phyloP scores from a whole-genome alignment of 1,284 basidiomycete species.

The Rhizoctonia solani region DNA sequence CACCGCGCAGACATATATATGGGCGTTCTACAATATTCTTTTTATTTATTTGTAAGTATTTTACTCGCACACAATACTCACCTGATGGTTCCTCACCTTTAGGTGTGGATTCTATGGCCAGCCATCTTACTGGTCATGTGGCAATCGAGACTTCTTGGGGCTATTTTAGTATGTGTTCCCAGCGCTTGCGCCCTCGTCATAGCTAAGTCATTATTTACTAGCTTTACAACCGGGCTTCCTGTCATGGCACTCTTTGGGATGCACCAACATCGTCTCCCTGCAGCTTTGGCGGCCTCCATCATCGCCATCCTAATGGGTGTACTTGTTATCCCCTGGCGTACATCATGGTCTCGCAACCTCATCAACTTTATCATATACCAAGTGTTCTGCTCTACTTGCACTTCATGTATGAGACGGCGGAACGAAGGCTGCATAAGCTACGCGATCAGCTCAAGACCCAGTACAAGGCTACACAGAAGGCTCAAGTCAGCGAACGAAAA shows the following conservation, averaged over 20 bases:
- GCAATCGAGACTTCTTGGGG: slow-evolving; percentile 60
- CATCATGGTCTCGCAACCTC: slow-evolving; percentile 42
- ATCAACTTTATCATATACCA: slow-evolving; percentile 69
- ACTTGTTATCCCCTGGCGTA: slow-evolving; percentile 11
- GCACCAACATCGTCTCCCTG: too few species aligned
- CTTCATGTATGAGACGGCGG: slow-evolving; percentile 32
- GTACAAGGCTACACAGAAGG: slow-evolving; percentile 77
- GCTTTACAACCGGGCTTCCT: slow-evolving; percentile 64
- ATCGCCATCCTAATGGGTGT: background rate
- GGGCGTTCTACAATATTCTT: slow-evolving; percentile 20
- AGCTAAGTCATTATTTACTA: slow-evolving; percentile 29
- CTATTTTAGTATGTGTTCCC: slow-evolving; percentile 63
- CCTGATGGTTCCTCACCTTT: too few species aligned
- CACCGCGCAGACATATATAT: slow-evolving; percentile 41
- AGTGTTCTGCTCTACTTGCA: slow-evolving; percentile 35
- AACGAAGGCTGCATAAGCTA: slow-evolving; percentile 33
- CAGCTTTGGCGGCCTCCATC: background rate
- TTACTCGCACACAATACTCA: too few species aligned
- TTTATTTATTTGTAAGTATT: slow-evolving; percentile 54
- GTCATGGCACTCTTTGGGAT: slow-evolving; percentile 78
- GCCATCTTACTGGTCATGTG: slow-evolving; percentile 42
- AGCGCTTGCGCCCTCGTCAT: background rate
- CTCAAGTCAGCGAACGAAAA: slow-evolving; percentile 80
- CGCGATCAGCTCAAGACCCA: slow-evolving; percentile 45
- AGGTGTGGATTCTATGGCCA: slow-evolving; percentile 36